These are phyloP conservation scores for Colletotrichum filicis DNA, from an alignment of 2,329 filamentous ascomycete species.

Conservation along the genomic window DNA sequence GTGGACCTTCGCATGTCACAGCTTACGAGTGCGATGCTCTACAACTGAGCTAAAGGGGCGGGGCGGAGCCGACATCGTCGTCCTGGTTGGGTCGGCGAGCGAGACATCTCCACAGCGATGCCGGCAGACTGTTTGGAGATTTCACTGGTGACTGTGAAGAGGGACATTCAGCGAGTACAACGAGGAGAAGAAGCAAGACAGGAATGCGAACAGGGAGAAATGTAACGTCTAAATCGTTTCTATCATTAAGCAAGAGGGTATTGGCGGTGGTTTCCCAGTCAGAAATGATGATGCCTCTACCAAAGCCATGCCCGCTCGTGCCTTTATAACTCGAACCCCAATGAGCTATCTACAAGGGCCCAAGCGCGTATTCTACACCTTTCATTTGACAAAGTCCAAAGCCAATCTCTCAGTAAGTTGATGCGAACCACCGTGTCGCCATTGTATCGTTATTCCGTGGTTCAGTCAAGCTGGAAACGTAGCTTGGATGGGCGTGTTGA, in stretches of 20 bases:
- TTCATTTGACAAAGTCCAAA: background rate
- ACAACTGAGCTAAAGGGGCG: slow-evolving; percentile 33
- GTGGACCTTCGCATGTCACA: slow-evolving; percentile 31
- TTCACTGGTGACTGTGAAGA: background rate
- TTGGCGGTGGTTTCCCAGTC: background rate
- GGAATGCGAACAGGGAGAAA: background rate
- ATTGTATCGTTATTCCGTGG: background rate
- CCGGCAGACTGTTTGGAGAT: background rate
- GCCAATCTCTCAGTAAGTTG: background rate
- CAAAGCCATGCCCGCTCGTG: background rate
- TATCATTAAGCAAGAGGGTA: background rate
- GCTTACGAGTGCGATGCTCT: slow-evolving; percentile 33
- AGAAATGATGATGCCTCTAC: background rate
- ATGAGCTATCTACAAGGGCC: background rate
- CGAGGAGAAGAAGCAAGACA: too few relatives aligned
- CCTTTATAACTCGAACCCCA: background rate
- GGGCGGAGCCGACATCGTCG: background rate
- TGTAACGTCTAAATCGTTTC: background rate
- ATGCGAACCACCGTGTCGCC: background rate
- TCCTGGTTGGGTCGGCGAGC: background rate
- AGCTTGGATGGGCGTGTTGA: too few relatives aligned
- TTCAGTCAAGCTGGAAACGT: background rate
- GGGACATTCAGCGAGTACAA: background rate
- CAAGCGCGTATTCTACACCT: background rate
- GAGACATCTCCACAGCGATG: slow-evolving; percentile 3